Base-by-base conservation (phyloP, 208 protist genomes). In the Leishmania turanica region DNA sequence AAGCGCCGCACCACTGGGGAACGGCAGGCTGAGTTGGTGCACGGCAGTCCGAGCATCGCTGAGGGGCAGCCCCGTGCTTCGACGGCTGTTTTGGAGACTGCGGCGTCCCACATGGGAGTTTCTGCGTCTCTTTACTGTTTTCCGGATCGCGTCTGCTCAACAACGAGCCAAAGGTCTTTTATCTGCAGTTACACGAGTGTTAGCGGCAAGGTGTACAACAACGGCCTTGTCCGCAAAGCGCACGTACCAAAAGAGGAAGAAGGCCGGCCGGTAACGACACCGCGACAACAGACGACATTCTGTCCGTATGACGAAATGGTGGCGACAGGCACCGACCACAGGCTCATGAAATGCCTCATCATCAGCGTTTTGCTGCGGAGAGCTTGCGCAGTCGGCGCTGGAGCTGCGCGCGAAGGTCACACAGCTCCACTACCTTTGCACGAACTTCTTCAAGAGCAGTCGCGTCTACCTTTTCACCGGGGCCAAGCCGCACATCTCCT, bases 341-440 rank as follows among this genome's bases (percentile, higher is more conserved):
- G 27, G 42, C 37, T 27, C 11, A 73, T 19, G 21, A 31, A 54
- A 15, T 53, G 21, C 45, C 42, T 4, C 17, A 2, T 70, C 54
- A 70, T 1, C 5, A 1, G 40, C 42, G 42, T 17, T 24, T 31
- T 37, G 74, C 42, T 19, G 60, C 21, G 15, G 66, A 34, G n/a
- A 81, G 71, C 71, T 70, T 78, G 11, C 54, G 34, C 4, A 85
- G 69, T 45, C 79, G 76, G 24, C 77, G 77, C 47, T 79, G 71
- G 54, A 85, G 65, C n/a, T 79, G 77, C 37, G 78, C 62, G 0
- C 72, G 78, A 58, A 93, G 83, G 15, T 70, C 68, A 47, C 84
- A 62, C 47, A 91, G 74, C 75, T 91, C 86, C 21, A 75, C 76
- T 73, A 82, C 81, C 76, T 88, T 88, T n/a, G 81, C 81, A 53